Conservation (phyloP, 495 filamentous ascomycete genomes). For the Hypoxylon subgilvum region DNA sequence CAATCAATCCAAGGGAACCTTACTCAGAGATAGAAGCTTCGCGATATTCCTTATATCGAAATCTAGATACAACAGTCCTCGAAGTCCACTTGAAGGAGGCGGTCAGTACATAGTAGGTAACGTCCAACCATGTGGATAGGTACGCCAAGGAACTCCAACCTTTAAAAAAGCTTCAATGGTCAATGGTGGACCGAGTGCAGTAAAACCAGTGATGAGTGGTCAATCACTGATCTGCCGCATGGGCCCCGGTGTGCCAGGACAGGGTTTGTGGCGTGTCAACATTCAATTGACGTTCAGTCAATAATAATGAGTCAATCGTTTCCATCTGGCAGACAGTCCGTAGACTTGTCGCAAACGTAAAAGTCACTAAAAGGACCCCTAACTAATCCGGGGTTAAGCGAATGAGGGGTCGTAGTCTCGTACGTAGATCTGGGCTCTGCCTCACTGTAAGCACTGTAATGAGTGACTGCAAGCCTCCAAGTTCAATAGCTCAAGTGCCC, state of each 20-base stretch:
- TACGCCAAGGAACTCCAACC: slow-evolving; percentile 4
- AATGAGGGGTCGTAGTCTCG: too few species aligned
- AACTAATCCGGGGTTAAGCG: slow-evolving; percentile 31
- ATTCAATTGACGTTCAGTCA: slow-evolving; percentile 14
- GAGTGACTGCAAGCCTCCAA: too few species aligned
- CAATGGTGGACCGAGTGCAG: slow-evolving; percentile 8
- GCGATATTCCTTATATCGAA: too few species aligned
- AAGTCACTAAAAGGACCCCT: slow-evolving; percentile 18
- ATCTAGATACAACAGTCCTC: too few species aligned
- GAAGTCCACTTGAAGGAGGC: slow-evolving; percentile 22
- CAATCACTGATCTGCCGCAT: slow-evolving; percentile 29
- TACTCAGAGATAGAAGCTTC: too few species aligned
- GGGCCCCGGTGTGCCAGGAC: slow-evolving; percentile 18
- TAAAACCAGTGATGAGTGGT: slow-evolving; percentile 21
- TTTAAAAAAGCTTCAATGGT: slow-evolving; percentile 9
- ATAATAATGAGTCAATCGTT: not conserved
- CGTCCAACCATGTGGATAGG: not conserved
- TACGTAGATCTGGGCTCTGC: too few species aligned
- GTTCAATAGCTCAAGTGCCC: too few species aligned
- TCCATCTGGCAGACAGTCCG: too few species aligned
- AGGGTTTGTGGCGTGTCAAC: slow-evolving; percentile 24
- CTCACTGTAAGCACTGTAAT: not conserved
- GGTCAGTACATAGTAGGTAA: slow-evolving; percentile 19
- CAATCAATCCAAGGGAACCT: not conserved
- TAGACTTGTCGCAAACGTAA: not conserved